Evolutionary conservation across 768 basidiomycete genomes (phyloP).

Genomic region (Hygrophoropsis aurantiaca): DNA sequence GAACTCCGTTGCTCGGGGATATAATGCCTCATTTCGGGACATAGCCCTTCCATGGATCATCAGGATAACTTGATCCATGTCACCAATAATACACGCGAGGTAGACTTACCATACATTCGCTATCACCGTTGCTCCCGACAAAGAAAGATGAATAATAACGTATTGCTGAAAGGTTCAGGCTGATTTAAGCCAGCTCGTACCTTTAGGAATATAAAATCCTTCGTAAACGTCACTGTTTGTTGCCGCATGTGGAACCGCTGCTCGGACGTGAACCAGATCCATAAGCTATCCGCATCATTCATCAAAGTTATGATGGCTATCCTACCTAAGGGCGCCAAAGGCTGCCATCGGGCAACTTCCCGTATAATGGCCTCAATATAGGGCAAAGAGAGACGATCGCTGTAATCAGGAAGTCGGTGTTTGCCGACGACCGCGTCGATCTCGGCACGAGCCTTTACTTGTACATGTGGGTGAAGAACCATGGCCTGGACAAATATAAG

Average conservation of each 20-base stretch:
- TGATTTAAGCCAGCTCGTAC: slow-evolving; percentile 10
- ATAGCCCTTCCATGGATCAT: not conserved
- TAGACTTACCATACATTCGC: slow-evolving; percentile 21
- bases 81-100: not conserved
- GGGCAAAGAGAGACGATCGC: slow-evolving; percentile 23
- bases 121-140: slow-evolving; percentile 17
- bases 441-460: slow-evolving; percentile 14
- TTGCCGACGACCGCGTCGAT: slow-evolving; percentile 19
- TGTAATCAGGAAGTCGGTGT: slow-evolving; percentile 14
- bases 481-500: slow-evolving; percentile 14
- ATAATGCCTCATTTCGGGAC: slow-evolving; percentile 9
- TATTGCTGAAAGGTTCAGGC: not conserved
- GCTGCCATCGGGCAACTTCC: slow-evolving; percentile 25
- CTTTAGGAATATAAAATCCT: slow-evolving; percentile 30
- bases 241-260: slow-evolving; percentile 24
- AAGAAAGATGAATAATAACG: not conserved
- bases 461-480: slow-evolving; percentile 14
- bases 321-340: slow-evolving; percentile 13
- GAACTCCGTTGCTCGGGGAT: slow-evolving; percentile 34
- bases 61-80: no score
- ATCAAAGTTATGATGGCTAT: not conserved
- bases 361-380: slow-evolving; percentile 38
- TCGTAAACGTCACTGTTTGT: slow-evolving; percentile 23
- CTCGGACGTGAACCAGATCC: not conserved
- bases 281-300: not conserved